Base-by-base conservation (phyloP, 139 green algal genomes). In the Gonium pectorale region DNA sequence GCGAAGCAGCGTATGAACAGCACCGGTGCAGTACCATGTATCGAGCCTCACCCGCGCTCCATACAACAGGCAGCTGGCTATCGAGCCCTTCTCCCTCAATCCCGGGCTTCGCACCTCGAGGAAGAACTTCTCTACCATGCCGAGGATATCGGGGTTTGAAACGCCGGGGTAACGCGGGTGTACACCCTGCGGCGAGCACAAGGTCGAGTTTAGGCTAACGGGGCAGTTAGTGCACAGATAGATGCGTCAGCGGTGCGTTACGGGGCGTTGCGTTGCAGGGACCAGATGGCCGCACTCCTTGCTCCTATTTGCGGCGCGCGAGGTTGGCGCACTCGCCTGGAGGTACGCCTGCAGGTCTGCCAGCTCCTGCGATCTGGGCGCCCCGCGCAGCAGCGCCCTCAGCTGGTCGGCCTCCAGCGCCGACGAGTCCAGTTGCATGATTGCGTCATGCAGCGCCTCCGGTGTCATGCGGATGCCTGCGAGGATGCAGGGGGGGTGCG, bases 71-170 rank as follows among this genome's bases (percentile, higher is more conserved):
- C 51, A 24, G n/a, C n/a, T n/a, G n/a, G n/a, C n/a, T n/a, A n/a
- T n/a, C n/a, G n/a, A n/a, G n/a, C 51, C 51, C 51, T 59, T 22
- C 51, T 15, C 7, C 51, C 51, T 59, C 6, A 19, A 7, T 22
- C 51, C 51, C 51, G 51, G 33, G 2, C 43, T 21, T 80, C 83
- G 89, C 15, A 98, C 90, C 86, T 96, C 92, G 64, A 92, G 43
- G 81, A 97, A 97, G 89, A 95, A 98, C 22, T 91, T 89, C 89
- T 98, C 95, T 35, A 95, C 92, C 0, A 89, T 92, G 60, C 93
- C 95, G 66, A 98, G 94, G 62, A 86, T 85, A 2, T 73, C 78
- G 26, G 85, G 74, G n/a, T 96, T 91, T 38, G 71, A 82, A 27
- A 91, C 24, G 11, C 87, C 90, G 29, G 67, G 72, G 88, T 95